Percentiles rank a stretch among this genome's conserved stretches.
phyloP scores from a whole-genome alignment of 73 alveolate species.

The Halteria grandinella region DNA sequence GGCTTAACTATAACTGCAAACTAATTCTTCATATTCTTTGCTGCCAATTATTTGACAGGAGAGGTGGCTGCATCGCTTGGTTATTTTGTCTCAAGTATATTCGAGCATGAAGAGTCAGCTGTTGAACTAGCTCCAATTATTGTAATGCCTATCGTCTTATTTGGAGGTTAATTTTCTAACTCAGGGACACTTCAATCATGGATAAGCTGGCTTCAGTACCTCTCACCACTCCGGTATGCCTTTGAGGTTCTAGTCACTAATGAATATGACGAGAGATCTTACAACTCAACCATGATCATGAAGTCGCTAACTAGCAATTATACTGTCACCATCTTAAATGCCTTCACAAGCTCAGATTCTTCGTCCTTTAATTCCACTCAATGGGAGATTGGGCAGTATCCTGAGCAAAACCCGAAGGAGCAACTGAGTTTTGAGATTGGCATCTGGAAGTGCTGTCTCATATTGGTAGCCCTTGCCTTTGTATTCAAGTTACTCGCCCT shows the following conservation, averaged over 20 bases:
- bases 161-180: constrained; percentile 74
- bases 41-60: background rate
- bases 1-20: constrained; percentile 36
- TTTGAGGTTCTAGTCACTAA: constrained; percentile 73
- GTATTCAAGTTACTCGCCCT: too few species aligned
- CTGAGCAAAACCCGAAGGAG: too few species aligned
- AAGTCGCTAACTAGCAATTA: too few species aligned
- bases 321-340: too few species aligned
- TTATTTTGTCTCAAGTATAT: constrained; percentile 62
- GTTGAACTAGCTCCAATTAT: constrained; percentile 56
- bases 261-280: too few species aligned
- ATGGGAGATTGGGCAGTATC: too few species aligned
- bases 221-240: constrained; percentile 77
- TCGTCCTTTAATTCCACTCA: too few species aligned
- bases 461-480: too few species aligned
- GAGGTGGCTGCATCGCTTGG: constrained; percentile 63
- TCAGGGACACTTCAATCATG: constrained; percentile 47
- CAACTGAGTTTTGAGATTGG: too few species aligned
- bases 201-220: constrained; percentile 79
- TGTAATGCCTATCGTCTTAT: constrained; percentile 73
- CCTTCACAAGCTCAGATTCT: too few species aligned
- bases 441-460: too few species aligned
- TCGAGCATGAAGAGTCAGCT: constrained; percentile 61
- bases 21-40: constrained; percentile 32
- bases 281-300: too few species aligned